Percentiles rank a stretch among this genome's conserved stretches.
Conservation (phyloP, 192 early-diverging fungal genomes). For the Backusella liffmaniae region DNA sequence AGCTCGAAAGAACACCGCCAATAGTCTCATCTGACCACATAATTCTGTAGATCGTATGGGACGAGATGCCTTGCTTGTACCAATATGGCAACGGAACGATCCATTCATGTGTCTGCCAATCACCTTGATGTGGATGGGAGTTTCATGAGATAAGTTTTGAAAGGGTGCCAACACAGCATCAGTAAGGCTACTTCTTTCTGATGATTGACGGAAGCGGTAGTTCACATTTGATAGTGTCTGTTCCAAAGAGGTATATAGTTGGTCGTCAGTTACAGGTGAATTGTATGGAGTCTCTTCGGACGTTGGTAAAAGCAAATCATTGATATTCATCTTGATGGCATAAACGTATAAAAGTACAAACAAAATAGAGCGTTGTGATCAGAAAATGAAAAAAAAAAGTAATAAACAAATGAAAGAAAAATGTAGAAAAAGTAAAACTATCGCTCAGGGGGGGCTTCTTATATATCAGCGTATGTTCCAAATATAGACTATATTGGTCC, state of each 20-base stretch:
- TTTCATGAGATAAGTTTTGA: neutral
- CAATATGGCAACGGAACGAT: slow-evolving; percentile 30
- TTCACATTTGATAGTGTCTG: slow-evolving; percentile 5
- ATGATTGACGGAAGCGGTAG: neutral
- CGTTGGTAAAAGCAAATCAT: slow-evolving; percentile 13
- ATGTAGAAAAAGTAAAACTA: neutral
- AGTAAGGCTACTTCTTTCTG: slow-evolving; percentile 17
- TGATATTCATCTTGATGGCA: slow-evolving; percentile 23
- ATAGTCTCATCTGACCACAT: slow-evolving; percentile 28
- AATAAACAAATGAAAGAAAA: neutral
- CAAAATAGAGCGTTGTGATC: neutral
- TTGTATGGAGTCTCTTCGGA: neutral
- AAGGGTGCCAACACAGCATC: slow-evolving; percentile 17
- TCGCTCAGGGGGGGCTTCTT: neutral
- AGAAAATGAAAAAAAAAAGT: neutral
- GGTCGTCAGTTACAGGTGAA: slow-evolving; percentile 23
- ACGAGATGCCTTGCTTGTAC: slow-evolving; percentile 28
- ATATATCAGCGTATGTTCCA: neutral
- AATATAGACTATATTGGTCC: neutral
- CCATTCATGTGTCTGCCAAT: slow-evolving; percentile 28
- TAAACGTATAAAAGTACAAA: neutral
- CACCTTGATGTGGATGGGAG: slow-evolving; percentile 25
- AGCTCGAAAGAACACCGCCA: slow-evolving; percentile 29
- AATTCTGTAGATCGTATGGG: slow-evolving; percentile 27
- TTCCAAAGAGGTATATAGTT: slow-evolving; percentile 16